phyloP scores from a whole-genome alignment of 108 stramenopile species.

The Tribonema minus region DNA sequence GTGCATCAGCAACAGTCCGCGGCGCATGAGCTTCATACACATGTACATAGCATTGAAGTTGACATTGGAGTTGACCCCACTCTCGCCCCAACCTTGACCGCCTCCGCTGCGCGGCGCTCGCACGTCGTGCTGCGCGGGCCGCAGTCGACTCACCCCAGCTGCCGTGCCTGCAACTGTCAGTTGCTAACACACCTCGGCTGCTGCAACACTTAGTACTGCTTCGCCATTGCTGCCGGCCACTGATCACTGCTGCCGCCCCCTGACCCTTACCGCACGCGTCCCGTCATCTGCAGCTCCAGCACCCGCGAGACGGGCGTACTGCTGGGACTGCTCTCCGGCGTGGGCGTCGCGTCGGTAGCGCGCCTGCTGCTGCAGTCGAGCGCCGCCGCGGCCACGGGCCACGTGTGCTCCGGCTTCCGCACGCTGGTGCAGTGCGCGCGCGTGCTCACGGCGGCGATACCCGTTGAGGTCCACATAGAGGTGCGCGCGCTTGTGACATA shows the following conservation, averaged over 20 bases:
- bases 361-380: background rate
- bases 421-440: constrained; percentile 29
- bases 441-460: constrained; percentile 85
- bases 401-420: background rate
- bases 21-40: too few species aligned
- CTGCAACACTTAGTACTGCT: background rate
- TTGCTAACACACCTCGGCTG: too few species aligned
- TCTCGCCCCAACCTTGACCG: too few species aligned
- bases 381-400: background rate
- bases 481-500: constrained; percentile 60
- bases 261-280: background rate
- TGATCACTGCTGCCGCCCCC: background rate
- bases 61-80: too few species aligned
- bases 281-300: background rate
- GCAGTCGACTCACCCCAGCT: too few species aligned
- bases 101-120: too few species aligned
- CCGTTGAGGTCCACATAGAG: constrained; percentile 91
- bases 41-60: too few species aligned
- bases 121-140: too few species aligned
- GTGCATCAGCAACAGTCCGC: too few species aligned
- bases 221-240: background rate
- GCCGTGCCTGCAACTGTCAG: too few species aligned
- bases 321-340: background rate
- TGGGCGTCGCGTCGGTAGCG: background rate
- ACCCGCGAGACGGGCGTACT: background rate